Evolutionary conservation across 192 early-diverging fungal genomes (phyloP), one percentile per base, ranked within the genome.

Genomic region (Chytriomyces confervae): DNA sequence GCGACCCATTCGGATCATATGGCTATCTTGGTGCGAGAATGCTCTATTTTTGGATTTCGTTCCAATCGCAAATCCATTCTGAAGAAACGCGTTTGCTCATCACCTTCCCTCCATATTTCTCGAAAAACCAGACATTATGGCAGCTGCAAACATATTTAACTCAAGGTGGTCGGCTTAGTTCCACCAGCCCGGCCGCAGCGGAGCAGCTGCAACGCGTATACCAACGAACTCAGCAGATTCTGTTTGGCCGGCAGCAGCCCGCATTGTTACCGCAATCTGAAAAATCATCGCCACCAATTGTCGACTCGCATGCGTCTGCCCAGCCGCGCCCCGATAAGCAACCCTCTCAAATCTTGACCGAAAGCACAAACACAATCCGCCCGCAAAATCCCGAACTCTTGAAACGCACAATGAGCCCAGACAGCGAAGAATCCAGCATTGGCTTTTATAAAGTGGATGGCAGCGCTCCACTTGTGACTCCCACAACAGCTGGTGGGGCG

Each of bases 141-240:
- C 95, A 95, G 72, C 78, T 98, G 46, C 94, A 97, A 86, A 90
- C 95, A 3, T 96, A 97, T 78, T 79, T 95, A 27, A 89, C 89
- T 18, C 74, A 76, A 64, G 95, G 97, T 81, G 77, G 93, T 48
- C 87, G 89, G 16, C 76, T 85, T 24, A 89, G 88, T 27, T 62
- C 92, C 91, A 24, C 87, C 84, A 46, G 89, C 91, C 11, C 89
- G 87, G 1, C 86, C 91, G n/a, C 97, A 91, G 76, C 91, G 89
- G 65, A 76, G 43, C 84, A 93, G 51, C 94, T 93, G 73, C 92
- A 94, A 83, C 90, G 96, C 63, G 82, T 97, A 18, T 91, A 95
- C 79, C 93, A 94, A 83, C 92, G 92, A 81, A 93, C 92, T 49
- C 97, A 97, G 80, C 88, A 90, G 23, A 92, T 96, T 50, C 88